Base-by-base conservation (phyloP, 352 stramenopile species). In the Plasmopara halstedii region DNA sequence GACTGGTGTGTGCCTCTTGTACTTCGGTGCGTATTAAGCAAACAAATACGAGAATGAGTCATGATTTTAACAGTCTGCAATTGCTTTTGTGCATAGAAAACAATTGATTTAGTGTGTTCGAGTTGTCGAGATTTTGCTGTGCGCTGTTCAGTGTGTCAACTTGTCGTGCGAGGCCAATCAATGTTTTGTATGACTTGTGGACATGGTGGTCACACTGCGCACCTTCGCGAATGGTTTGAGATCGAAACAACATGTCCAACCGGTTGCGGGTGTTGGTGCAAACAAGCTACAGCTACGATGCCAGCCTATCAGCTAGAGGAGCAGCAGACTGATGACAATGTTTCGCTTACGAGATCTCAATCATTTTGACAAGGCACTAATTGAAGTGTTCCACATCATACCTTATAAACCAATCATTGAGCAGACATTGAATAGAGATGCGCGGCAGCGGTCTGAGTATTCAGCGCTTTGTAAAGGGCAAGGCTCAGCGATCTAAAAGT, bases 151-250 rank as follows among this genome's bases (percentile, higher is more conserved):
- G 53, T 94, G 32, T 94, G 82, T 35, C 76, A 91, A 42, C 70
- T 94, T 20, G 76, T 84, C 9, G 77, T 94, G 32, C 73, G 82
- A 21, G 82, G 82, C 1, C 76, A 94, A 49, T 88, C 76, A 15
- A 88, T 90, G 77, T 91, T 85, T 46, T 94, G 82, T 48, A 83
- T 92, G 60, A 84, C 70, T 0, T 94, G 82, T 35, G 82, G 82
- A 19, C 82, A 94, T 42, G 82, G 82, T 19, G 82, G 82, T 38
- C 82, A 94, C 39, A 67, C 67, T 4, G 46, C 62, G 27, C 82
- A 94, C 42, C 49, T 91, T 17, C 76, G 70, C 41, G 71, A 73
- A 25, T 94, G 82, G 82, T 94, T 94, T 43, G 70, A 78, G 18
- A 44, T 63, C 5, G 77, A 91, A 50, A 78, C 72, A 10, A 57